Base-by-base conservation (phyloP, 2,329 filamentous ascomycete species). In the Phialophora macrospora region DNA sequence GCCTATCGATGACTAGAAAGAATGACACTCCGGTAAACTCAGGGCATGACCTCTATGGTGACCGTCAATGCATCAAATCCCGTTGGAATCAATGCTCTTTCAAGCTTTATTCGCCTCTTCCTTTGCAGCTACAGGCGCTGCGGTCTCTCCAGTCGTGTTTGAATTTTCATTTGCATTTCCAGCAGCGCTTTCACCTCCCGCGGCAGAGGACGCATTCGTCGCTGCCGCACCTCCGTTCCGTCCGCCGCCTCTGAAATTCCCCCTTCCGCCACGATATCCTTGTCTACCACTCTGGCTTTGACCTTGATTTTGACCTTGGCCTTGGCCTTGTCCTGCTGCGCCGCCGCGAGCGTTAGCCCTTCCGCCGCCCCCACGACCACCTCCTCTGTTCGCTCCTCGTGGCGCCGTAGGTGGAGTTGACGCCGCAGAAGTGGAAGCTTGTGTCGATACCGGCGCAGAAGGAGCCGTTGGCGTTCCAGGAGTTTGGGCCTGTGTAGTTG, bases 301-400 rank as follows among this genome's bases (percentile, higher is more conserved):
- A 24, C 58, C 57, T 7, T 44, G 38, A 9, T n/a, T n/a, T n/a
- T 44, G 38, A 44, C 14, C 14, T n/a, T 60, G 55, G 28, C 62
- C 64, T 48, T 68, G 60, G 2, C 59, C 66, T 41, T 59, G 44
- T n/a, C 46, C 44, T 8, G 30, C 20, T 28, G 44, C 58, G 0
- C 58, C 48, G 34, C 62, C 68, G 34, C 70, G 62, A 44, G 51
- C 46, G 28, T 57, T 69, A 14, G 55, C 61, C 44, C 65, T 65
- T 30, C 60, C 70, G 30, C 62, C 69, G 54, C 71, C 72, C 34
- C 71, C 72, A 49, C 72, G 44, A 69, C 72, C 66, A 7, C 72
- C 70, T n/a, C 59, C 70, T n/a, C 60, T 51, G n/a, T 34, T 17
- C 28, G 30, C 24, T 20, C 58, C 46, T 22, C 58, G 58, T 1